Percentiles rank a stretch among this genome's conserved stretches.
Evolutionary conservation across 257 asterid genomes (phyloP).

Genomic region (Echites panduratus): DNA sequence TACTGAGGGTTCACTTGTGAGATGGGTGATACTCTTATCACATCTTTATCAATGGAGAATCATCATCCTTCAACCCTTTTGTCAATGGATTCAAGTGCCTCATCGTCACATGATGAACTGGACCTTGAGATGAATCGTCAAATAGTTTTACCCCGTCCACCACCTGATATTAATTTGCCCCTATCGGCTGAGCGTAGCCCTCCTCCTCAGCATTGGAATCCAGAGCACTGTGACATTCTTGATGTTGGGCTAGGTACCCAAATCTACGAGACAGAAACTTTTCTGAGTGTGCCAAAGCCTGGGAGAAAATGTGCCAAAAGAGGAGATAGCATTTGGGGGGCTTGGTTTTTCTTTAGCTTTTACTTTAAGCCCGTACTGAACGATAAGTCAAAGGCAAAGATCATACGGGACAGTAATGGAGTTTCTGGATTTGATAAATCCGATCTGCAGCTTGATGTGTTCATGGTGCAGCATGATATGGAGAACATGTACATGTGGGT

Average conservation of each 20-base stretch:
- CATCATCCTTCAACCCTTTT: constrained; percentile 88
- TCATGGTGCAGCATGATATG: constrained; percentile 98
- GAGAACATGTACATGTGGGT: constrained; percentile 99
- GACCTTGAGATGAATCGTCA: constrained; percentile 79
- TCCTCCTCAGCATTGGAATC: constrained; percentile 65
- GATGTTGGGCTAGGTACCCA: constrained; percentile 80
- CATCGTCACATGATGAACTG: constrained; percentile 68
- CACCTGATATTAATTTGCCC: constrained; percentile 87
- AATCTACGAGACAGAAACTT: constrained; percentile 56
- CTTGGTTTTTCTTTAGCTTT: constrained; percentile 94
- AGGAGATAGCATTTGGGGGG: constrained; percentile 92
- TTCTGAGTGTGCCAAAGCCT: constrained; percentile 46
- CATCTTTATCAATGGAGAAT: constrained; percentile 68
- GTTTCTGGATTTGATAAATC: constrained; percentile 75
- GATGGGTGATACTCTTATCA: constrained; percentile 72
- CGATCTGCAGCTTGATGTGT: constrained; percentile 71
- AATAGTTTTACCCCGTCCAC: constrained; percentile 60
- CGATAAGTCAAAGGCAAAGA: constrained; percentile 76
- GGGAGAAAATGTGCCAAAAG: constrained; percentile 72
- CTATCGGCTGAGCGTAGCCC: constrained; percentile 75
- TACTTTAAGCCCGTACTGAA: constrained; percentile 80
- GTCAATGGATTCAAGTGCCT: constrained; percentile 91
- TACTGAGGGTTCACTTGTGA: constrained; percentile 23
- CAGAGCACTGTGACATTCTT: constrained; percentile 66
- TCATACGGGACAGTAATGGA: constrained; percentile 67